Conservation (phyloP, 768 basidiomycete species). For the Hortiboletus campestris region DNA sequence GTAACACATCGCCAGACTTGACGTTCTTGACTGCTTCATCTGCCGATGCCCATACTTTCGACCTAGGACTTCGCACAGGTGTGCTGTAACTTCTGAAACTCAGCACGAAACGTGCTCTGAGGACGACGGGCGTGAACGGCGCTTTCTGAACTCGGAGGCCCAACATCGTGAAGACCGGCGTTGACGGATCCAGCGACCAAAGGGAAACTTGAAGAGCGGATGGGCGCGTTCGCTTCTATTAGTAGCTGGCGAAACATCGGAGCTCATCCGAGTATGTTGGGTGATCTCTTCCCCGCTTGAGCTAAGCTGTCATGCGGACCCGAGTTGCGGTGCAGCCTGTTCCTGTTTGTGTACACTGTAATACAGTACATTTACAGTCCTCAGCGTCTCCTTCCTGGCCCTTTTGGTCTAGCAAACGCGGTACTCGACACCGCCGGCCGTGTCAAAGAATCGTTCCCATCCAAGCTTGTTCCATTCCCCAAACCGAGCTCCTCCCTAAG, state of each 20-base stretch:
- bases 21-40: slow-evolving; percentile 84
- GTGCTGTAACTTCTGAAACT: slow-evolving; percentile 28
- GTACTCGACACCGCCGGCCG: slow-evolving; percentile 32
- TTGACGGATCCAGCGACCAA: background rate
- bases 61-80: slow-evolving; percentile 30
- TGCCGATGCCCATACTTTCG: slow-evolving; percentile 77
- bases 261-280: slow-evolving; percentile 21
- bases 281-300: background rate
- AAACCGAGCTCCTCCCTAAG: slow-evolving; percentile 58
- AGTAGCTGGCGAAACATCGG: slow-evolving; percentile 13
- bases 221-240: background rate
- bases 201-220: background rate
- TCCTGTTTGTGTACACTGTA: background rate
- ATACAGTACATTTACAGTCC: background rate
- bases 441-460: slow-evolving; percentile 8
- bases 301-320: no score
- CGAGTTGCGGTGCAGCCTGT: no score
- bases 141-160: slow-evolving; percentile 11
- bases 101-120: slow-evolving; percentile 15
- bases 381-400: slow-evolving; percentile 57
- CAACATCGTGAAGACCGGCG: slow-evolving; percentile 21
- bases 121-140: slow-evolving; percentile 15
- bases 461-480: background rate
- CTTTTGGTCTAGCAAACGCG: slow-evolving; percentile 68
- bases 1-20: slow-evolving; percentile 72